These are phyloP conservation scores for Tricholoma matsutake DNA, from an alignment of 768 basidiomycete genomes.

Conservation along the genomic window DNA sequence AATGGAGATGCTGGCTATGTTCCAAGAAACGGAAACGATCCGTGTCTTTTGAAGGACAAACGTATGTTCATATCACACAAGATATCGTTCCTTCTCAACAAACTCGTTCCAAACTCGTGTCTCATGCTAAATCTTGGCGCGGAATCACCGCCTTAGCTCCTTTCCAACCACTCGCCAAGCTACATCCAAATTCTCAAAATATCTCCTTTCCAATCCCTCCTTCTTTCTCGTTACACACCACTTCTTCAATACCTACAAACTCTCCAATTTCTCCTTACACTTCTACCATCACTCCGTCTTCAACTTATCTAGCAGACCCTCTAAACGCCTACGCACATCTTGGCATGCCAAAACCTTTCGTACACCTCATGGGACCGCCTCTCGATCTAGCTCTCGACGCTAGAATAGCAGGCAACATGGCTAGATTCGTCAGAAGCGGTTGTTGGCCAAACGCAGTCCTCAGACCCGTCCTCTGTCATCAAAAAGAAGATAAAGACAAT, in stretches of 20 bases:
- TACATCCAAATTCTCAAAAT: constrained; percentile 14
- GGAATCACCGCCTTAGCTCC: constrained; percentile 54
- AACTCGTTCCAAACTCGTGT: constrained; percentile 48
- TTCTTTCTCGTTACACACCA: constrained; percentile 62
- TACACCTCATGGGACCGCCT: constrained; percentile 75
- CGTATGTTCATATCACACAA: constrained; percentile 42
- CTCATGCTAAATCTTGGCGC: constrained; percentile 63
- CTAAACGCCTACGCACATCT: constrained; percentile 84
- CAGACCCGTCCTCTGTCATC: constrained; percentile 45
- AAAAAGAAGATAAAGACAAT: constrained; percentile 11
- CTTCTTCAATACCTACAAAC: constrained; percentile 42
- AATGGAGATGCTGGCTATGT: constrained; percentile 77
- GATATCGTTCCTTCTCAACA: constrained; percentile 43
- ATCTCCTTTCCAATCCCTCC: constrained; percentile 33
- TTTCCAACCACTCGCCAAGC: constrained; percentile 8
- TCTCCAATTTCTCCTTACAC: constrained; percentile 51
- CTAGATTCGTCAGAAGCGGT: constrained; percentile 60
- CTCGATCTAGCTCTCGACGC: constrained; percentile 79
- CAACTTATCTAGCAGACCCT: constrained; percentile 71
- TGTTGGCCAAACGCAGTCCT: constrained; percentile 69
- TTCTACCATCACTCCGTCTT: constrained; percentile 61
- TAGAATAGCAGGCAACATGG: constrained; percentile 62
- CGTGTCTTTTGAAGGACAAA: no score
- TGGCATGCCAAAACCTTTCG: constrained; percentile 82
- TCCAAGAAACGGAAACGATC: constrained; percentile 23